These are phyloP conservation scores for Circinella minor DNA, from an alignment of 371 early-diverging fungal genomes.

Conservation along the genomic window DNA sequence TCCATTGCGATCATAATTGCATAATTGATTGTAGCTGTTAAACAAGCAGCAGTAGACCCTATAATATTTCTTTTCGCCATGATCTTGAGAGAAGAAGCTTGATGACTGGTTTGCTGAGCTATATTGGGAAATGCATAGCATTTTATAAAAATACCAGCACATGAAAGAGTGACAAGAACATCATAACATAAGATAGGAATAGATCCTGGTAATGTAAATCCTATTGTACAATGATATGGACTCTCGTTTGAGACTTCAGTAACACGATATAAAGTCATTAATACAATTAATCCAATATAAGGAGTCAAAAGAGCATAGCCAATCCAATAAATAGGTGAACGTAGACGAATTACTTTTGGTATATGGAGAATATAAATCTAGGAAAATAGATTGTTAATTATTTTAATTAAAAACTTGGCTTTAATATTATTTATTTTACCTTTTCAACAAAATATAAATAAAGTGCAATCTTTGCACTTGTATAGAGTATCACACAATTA, in stretches of 20 bases:
- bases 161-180: constrained; percentile 38
- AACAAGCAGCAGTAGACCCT: constrained; percentile 37
- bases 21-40: constrained; percentile 44
- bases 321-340: constrained; percentile 45
- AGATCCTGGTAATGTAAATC: constrained; percentile 47
- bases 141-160: constrained; percentile 50
- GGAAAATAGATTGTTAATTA: not conserved
- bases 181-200: constrained; percentile 54
- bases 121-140: constrained; percentile 42
- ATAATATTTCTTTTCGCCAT: constrained; percentile 54
- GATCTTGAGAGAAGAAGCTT: constrained; percentile 44
- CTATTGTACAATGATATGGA: constrained; percentile 52
- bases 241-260: constrained; percentile 26
- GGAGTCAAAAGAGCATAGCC: constrained; percentile 51
- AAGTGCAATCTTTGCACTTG: constrained; percentile 36
- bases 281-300: constrained; percentile 39
- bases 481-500: constrained; percentile 42
- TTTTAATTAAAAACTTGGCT: too few species aligned
- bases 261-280: constrained; percentile 45
- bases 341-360: constrained; percentile 42
- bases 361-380: constrained; percentile 52
- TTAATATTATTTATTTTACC: constrained; percentile 18
- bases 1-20: constrained; percentile 38
- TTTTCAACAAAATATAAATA: constrained; percentile 56
- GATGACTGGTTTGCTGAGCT: constrained; percentile 35